Percentiles rank a stretch among this genome's conserved stretches.
These are phyloP conservation scores for Aspergillus floridensis DNA, from an alignment of 2,329 filamentous ascomycete genomes.

Conservation along the genomic window DNA sequence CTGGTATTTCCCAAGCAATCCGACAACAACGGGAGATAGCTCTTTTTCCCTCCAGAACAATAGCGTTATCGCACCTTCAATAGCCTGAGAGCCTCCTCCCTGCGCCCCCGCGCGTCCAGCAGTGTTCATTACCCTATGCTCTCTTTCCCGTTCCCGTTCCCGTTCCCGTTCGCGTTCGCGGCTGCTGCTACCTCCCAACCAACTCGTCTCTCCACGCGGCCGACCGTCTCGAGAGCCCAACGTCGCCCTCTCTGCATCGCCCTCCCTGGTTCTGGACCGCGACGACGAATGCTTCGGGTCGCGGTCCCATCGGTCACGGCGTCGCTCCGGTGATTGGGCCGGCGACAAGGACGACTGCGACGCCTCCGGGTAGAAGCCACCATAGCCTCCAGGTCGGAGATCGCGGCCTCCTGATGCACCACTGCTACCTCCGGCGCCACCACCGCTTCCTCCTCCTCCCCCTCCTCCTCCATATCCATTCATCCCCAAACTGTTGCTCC, in stretches of 20 bases:
- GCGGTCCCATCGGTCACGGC: slow-evolving; percentile 31
- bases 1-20: background rate
- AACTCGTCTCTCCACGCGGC: slow-evolving; percentile 20
- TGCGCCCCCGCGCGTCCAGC: slow-evolving; percentile 20
- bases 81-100: slow-evolving; percentile 33
- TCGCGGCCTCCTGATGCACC: slow-evolving; percentile 45
- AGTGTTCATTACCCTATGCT: slow-evolving; percentile 6
- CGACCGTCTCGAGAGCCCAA: slow-evolving; percentile 29
- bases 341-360: slow-evolving; percentile 27
- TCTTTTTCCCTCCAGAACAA: background rate
- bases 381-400: slow-evolving; percentile 44
- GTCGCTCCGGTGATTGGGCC: slow-evolving; percentile 32
- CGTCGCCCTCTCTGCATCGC: slow-evolving; percentile 29
- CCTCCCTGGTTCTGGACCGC: slow-evolving; percentile 35
- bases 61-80: slow-evolving; percentile 33
- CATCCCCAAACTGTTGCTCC: slow-evolving; percentile 29
- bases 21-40: background rate
- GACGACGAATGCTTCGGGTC: slow-evolving; percentile 33
- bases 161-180: slow-evolving; percentile 20
- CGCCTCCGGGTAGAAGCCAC: slow-evolving; percentile 41
- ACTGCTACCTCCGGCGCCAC: slow-evolving; percentile 26
- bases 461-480: slow-evolving; percentile 32
- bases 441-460: slow-evolving; percentile 25
- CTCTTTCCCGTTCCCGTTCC: slow-evolving; percentile 18
- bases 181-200: slow-evolving; percentile 22